These are phyloP conservation scores for Pichia sporocuriosa DNA, from an alignment of 805 yeast species.

Conservation along the genomic window DNA sequence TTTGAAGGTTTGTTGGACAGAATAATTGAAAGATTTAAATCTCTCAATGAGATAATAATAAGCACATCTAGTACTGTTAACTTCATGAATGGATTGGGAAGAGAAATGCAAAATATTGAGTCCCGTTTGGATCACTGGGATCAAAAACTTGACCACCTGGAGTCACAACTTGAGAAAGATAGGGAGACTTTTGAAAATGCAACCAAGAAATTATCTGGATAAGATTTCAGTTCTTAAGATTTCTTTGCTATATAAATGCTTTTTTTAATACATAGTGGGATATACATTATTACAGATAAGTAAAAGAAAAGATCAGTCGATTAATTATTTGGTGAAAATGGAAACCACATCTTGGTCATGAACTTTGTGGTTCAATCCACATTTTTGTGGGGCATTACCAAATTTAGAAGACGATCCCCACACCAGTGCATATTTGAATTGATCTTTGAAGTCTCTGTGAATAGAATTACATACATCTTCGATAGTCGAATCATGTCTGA, in stretches of 20 bases:
- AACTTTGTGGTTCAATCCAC: constrained; percentile 78
- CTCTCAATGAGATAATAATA: constrained; percentile 14
- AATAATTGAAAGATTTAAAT: constrained; percentile 17
- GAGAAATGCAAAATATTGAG: constrained; percentile 17
- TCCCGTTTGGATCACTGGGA: constrained; percentile 19
- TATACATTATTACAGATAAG: too few relatives aligned
- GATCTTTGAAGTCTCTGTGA: constrained; percentile 86
- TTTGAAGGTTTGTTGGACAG: constrained; percentile 15
- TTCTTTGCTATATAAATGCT: background rate
- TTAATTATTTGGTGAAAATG: constrained; percentile 68
- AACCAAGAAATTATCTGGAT: constrained; percentile 9
- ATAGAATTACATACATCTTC: constrained; percentile 87
- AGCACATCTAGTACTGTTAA: constrained; percentile 9
- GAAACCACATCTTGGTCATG: constrained; percentile 94
- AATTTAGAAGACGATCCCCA: constrained; percentile 92
- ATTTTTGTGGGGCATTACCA: constrained; percentile 86
- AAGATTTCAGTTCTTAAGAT: background rate
- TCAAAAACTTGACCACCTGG: constrained; percentile 18
- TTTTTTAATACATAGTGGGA: too few relatives aligned
- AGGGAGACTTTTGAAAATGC: constrained; percentile 10
- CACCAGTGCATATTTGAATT: constrained; percentile 88
- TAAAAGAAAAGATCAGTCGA: too few relatives aligned
- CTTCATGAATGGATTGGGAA: constrained; percentile 14
- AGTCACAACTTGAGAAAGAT: constrained; percentile 10
- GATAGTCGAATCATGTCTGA: constrained; percentile 68